A percentile compares a stretch with the other conserved stretches of the same genome.
Evolutionary conservation across 140 eudicot genomes (phyloP).

Genomic region (Stevia rebaudiana): DNA sequence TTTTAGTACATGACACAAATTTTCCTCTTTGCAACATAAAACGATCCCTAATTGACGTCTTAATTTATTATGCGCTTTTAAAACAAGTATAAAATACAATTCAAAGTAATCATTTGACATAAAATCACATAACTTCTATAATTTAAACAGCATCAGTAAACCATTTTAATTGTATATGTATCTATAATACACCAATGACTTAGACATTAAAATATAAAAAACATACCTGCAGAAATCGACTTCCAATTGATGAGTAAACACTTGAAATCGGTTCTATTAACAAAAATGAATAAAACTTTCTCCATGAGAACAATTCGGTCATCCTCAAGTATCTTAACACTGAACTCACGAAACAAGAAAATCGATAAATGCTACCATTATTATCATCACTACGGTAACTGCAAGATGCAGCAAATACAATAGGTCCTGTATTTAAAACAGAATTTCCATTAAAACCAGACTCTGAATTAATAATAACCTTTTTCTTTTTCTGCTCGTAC

Average conservation of each 20-base stretch:
- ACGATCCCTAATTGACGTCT: not conserved
- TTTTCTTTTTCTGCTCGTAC: constrained; percentile 44
- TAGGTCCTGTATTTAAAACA: constrained; percentile 12
- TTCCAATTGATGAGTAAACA: constrained; percentile 38
- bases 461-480: constrained; percentile 12
- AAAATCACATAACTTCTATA: not conserved
- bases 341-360: constrained; percentile 38
- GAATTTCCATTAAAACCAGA: not conserved
- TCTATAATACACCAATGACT: not conserved
- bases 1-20: not conserved
- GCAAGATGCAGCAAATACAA: constrained; percentile 24
- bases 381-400: not conserved
- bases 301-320: constrained; percentile 19
- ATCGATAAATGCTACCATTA: constrained; percentile 12
- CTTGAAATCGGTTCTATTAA: constrained; percentile 24
- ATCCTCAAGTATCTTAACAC: constrained; percentile 44
- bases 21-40: not conserved
- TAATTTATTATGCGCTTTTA: not conserved
- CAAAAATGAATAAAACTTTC: constrained; percentile 37
- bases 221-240: constrained; percentile 47
- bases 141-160: constrained; percentile 7
- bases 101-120: not conserved
- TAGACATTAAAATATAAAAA: not conserved
- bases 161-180: not conserved
- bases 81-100: not conserved